phyloP scores from a whole-genome alignment of 2,329 filamentous ascomycete genomes.

The Didymella exigua region DNA sequence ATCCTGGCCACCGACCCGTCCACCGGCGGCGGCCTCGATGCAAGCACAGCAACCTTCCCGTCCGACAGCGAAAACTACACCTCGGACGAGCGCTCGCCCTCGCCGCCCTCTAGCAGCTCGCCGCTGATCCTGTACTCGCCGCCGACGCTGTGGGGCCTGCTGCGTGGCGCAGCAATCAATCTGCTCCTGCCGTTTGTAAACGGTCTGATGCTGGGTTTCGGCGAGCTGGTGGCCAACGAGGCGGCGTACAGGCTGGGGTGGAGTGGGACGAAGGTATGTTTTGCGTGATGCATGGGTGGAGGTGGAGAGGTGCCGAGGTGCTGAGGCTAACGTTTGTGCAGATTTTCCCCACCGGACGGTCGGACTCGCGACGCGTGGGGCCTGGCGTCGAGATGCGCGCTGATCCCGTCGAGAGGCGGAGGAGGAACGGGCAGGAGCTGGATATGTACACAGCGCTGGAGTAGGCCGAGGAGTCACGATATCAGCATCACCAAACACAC shows the following conservation, averaged over 20 bases:
- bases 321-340: slow-evolving; percentile 28
- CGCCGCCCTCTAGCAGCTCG: slow-evolving; percentile 64
- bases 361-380: slow-evolving; percentile 68
- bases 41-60: slow-evolving; percentile 62
- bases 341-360: slow-evolving; percentile 65
- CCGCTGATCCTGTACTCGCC: slow-evolving; percentile 86
- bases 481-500: no score
- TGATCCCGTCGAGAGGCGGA: slow-evolving; percentile 62
- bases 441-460: slow-evolving; percentile 73
- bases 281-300: no score
- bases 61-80: slow-evolving; percentile 87
- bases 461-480: no score
- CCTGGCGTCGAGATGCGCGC: slow-evolving; percentile 83
- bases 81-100: slow-evolving; percentile 64
- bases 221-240: slow-evolving; percentile 95
- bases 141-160: slow-evolving; percentile 81
- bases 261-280: slow-evolving; percentile 85
- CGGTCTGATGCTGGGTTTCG: slow-evolving; percentile 97
- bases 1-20: slow-evolving; percentile 2
- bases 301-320: no score
- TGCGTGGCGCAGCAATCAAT: slow-evolving; percentile 93
- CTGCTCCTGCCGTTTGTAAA: slow-evolving; percentile 95
- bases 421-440: slow-evolving; percentile 60
- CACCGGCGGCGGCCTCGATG: slow-evolving; percentile 69
- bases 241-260: slow-evolving; percentile 91